Conservation (phyloP, 352 stramenopile genomes). For the Elongisporangium prolatum region DNA sequence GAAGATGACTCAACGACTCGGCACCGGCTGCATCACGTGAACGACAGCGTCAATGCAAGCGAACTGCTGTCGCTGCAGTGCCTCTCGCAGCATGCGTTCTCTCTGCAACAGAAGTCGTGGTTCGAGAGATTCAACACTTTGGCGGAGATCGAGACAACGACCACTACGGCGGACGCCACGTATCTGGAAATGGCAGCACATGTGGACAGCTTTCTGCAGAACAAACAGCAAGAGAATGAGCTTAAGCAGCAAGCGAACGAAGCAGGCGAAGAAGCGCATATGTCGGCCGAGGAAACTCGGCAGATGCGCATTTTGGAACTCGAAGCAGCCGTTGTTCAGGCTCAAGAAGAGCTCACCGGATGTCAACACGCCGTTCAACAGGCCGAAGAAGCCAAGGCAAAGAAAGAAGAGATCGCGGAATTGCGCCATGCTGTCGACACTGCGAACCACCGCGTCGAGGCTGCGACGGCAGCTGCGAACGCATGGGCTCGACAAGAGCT, state of each 20-base stretch:
- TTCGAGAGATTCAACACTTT: conserved; percentile 48
- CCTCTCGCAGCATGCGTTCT: conserved; percentile 20
- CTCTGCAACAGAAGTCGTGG: conserved; percentile 30
- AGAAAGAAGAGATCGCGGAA: conserved; percentile 70
- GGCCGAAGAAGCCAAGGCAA: conserved; percentile 67
- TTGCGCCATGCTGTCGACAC: conserved; percentile 33
- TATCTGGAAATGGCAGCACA: conserved; percentile 25
- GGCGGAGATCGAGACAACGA: conserved; percentile 16
- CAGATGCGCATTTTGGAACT: conserved; percentile 26
- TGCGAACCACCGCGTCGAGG: conserved; percentile 28
- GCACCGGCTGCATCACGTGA: conserved; percentile 48
- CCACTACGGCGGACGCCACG: conserved; percentile 19
- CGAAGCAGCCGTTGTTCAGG: conserved; percentile 28
- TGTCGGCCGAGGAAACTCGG: conserved; percentile 33
- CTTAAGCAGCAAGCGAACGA: conserved; percentile 23
- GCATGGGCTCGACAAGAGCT: conserved; percentile 22
- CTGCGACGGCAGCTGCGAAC: conserved; percentile 11
- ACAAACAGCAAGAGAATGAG: conserved; percentile 13
- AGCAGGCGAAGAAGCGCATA: conserved; percentile 14
- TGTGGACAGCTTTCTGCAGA: conserved; percentile 22
- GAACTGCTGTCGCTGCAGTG: conserved; percentile 57
- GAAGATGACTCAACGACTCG: conserved; percentile 37
- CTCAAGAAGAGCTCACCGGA: conserved; percentile 28
- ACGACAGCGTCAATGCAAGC: conserved; percentile 32
- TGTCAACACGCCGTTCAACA: conserved; percentile 37